phyloP scores from a whole-genome alignment of 805 yeast genomes.

The Torulaspora indica region DNA sequence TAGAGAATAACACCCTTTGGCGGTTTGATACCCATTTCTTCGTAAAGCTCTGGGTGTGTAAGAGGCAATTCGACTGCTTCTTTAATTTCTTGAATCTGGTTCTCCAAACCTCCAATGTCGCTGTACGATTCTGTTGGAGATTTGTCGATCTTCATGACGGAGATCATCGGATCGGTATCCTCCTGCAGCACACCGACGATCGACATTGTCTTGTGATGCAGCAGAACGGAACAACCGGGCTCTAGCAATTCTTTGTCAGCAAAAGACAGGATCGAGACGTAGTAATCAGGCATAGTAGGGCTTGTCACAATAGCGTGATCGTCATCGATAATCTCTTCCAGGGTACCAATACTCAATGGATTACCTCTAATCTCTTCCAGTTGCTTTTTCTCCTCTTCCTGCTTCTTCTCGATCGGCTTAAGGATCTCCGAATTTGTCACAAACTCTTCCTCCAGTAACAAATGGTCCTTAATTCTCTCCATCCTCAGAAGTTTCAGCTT shows the following conservation, averaged over 20 bases:
- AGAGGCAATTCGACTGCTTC: conserved; percentile 94
- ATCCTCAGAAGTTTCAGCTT: conserved; percentile 83
- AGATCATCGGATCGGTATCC: conserved; percentile 96
- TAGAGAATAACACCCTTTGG: conserved; percentile 96
- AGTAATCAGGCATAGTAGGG: conserved; percentile 94
- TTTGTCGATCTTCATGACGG: conserved; percentile 95
- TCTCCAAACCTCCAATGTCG: conserved; percentile 94
- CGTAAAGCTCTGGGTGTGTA: conserved; percentile 94
- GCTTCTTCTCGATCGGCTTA: conserved; percentile 94
- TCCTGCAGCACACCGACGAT: conserved; percentile 98
- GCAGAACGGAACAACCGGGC: conserved; percentile 92
- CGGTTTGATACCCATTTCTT: conserved; percentile 98
- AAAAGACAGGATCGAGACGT: conserved; percentile 91
- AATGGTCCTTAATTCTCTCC: conserved; percentile 95
- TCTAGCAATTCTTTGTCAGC: conserved; percentile 94
- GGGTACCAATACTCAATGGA: conserved; percentile 93
- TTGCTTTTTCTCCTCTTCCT: conserved; percentile 91
- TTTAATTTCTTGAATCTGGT: conserved; percentile 95
- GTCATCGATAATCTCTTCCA: conserved; percentile 96
- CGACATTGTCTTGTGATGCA: conserved; percentile 93
- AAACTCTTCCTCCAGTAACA: conserved; percentile 90
- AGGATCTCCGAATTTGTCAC: conserved; percentile 91
- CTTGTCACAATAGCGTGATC: conserved; percentile 98
- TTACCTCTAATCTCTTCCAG: conserved; percentile 94
- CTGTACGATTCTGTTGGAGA: conserved; percentile 96